These are phyloP conservation scores for Zoysia japonica DNA, from an alignment of 176 grass and related monocot species.

Conservation along the genomic window DNA sequence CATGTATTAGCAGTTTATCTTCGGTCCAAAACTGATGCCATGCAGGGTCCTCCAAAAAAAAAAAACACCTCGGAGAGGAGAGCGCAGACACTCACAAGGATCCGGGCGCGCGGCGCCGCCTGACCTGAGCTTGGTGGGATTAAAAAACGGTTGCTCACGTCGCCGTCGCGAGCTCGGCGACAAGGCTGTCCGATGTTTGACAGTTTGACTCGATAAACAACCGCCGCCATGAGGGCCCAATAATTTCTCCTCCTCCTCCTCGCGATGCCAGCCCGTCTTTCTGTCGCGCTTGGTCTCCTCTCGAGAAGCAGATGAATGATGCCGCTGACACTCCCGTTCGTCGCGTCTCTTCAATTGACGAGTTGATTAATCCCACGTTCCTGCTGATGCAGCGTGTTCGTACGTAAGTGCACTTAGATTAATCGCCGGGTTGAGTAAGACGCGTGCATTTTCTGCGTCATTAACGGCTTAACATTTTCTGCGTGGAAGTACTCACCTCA, in stretches of 20 bases:
- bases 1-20: not conserved
- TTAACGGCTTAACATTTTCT: conserved; percentile 36
- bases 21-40: not conserved
- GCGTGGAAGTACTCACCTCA: conserved; percentile 31
- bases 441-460: conserved; percentile 14
- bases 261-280: not conserved
- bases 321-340: conserved; percentile 14
- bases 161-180: not conserved
- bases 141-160: not conserved
- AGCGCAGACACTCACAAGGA: not conserved
- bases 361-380: not conserved
- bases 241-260: not conserved
- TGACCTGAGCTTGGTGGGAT: not conserved
- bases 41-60: too few species aligned
- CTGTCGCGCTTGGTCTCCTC: conserved; percentile 9
- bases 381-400: not conserved
- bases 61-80: not conserved
- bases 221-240: conserved; percentile 26
- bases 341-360: too few species aligned
- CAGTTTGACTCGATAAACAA: conserved; percentile 28
- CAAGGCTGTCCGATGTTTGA: not conserved
- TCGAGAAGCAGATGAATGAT: conserved; percentile 38
- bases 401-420: too few species aligned
- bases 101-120: not conserved
- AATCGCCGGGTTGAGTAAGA: not conserved